phyloP scores from a whole-genome alignment of 2,329 filamentous ascomycete genomes.

The Curvularia lunata region DNA sequence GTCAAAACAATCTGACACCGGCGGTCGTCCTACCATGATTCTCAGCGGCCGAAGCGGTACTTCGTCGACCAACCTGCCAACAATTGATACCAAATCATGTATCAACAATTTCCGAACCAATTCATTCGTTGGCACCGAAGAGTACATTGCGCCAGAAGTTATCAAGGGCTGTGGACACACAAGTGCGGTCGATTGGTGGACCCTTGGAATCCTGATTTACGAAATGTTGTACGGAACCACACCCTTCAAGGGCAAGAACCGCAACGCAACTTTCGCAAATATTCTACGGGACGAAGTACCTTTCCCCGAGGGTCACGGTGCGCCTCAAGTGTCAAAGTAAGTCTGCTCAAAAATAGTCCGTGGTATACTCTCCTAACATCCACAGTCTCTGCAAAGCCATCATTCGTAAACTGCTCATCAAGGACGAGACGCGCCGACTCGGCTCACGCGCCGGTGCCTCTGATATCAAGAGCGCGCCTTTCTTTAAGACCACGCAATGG shows the following conservation, averaged over 20 bases:
- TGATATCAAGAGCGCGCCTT: constrained; percentile 94
- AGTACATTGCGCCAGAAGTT: constrained; percentile 98
- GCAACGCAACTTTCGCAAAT: constrained; percentile 97
- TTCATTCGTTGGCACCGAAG: constrained; percentile 97
- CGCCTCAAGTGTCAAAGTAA: constrained; percentile 90
- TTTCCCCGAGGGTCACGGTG: constrained; percentile 86
- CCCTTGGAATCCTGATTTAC: constrained; percentile 93
- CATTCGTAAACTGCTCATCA: constrained; percentile 95
- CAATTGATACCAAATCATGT: constrained; percentile 98
- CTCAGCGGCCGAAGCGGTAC: constrained; percentile 77
- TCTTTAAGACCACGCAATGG: constrained; percentile 97
- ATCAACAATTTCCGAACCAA: constrained; percentile 99
- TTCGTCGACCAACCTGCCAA: constrained; percentile 83
- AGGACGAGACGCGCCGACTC: constrained; percentile 91
- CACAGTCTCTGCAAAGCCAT: constrained; percentile 90
- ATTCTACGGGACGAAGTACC: constrained; percentile 94
- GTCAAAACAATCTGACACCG: constrained; percentile 95
- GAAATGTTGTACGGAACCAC: constrained; percentile 99
- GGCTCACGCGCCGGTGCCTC: constrained; percentile 94
- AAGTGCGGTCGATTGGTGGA: constrained; percentile 99
- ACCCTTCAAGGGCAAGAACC: constrained; percentile 98
- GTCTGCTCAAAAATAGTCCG: constrained; percentile 48
- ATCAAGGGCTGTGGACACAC: constrained; percentile 99
- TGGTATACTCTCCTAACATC: constrained; percentile 39
- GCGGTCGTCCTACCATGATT: constrained; percentile 97